Evolutionary conservation across 78 protist genomes (phyloP).

Genomic region (Dictyostelium firmibasis): DNA sequence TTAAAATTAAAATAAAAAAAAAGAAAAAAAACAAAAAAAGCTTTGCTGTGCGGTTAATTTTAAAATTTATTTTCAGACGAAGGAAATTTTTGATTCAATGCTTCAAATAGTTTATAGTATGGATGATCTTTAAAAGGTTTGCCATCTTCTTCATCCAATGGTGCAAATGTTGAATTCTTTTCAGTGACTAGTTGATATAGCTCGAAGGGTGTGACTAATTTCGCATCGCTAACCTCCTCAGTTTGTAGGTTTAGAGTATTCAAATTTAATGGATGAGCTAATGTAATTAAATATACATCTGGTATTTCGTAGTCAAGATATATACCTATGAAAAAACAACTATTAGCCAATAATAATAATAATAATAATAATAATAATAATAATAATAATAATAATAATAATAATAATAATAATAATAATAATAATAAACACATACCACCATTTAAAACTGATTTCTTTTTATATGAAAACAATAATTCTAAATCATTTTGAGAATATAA

Average conservation of each 20-base stretch:
- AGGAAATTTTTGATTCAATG: not conserved
- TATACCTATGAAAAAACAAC: not conserved
- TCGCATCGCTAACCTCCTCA: constrained; percentile 58
- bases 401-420: not conserved
- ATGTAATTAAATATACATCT: constrained; percentile 47
- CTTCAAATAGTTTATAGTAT: constrained; percentile 3
- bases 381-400: not conserved
- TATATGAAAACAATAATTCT: constrained; percentile 5
- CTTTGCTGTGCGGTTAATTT: too few relatives aligned
- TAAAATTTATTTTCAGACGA: not conserved
- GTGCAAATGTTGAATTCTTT: constrained; percentile 4
- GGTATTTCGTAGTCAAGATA: constrained; percentile 50
- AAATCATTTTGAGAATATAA: not conserved
- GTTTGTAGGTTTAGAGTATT: not conserved
- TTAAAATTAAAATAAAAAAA: too few relatives aligned
- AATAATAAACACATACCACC: not conserved
- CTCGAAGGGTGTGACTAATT: not conserved
- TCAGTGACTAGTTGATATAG: not conserved
- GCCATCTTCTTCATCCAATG: not conserved
- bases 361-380: not conserved
- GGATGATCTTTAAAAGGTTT: not conserved
- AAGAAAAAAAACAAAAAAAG: too few relatives aligned
- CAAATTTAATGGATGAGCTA: constrained; percentile 17
- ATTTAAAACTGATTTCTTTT: not conserved
- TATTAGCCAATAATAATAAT: not conserved